phyloP scores from a whole-genome alignment of 148 eudicot genomes.

The Camellia granthamiana region DNA sequence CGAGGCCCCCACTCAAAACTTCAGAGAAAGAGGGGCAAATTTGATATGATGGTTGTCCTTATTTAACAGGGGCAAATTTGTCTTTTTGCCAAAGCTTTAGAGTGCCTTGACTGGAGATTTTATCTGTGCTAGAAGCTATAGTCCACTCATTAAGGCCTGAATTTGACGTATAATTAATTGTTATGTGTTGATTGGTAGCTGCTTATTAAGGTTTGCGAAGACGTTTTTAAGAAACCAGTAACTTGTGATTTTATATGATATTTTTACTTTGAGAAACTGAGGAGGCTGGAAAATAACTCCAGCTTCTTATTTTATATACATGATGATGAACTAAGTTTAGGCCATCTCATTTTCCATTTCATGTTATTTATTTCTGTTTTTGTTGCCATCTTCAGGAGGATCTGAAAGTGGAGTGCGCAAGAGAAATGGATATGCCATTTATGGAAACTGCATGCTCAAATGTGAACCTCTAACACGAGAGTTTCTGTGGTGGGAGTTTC shows the following conservation, averaged over 20 bases:
- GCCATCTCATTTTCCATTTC: not conserved
- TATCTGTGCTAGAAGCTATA: too few species aligned
- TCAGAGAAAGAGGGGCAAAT: too few species aligned
- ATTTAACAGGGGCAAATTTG: too few species aligned
- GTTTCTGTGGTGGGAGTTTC: not conserved
- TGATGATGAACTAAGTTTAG: not conserved
- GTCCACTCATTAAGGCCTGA: not conserved
- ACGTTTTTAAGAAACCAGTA: not conserved
- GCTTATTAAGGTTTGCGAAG: not conserved
- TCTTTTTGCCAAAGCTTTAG: too few species aligned
- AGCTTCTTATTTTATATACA: not conserved
- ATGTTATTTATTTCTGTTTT: not conserved
- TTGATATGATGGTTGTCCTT: too few species aligned
- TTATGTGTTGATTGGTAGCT: too few species aligned
- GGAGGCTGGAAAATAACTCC: not conserved
- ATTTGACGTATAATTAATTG: not conserved
- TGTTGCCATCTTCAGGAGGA: conserved; percentile 31
- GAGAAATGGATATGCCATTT: conserved; percentile 31
- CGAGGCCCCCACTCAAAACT: too few species aligned
- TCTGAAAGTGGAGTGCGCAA: conserved; percentile 29
- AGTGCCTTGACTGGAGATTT: too few species aligned
- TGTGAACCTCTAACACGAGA: conserved; percentile 23
- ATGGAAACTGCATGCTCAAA: conserved; percentile 29
- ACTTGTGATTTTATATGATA: not conserved
- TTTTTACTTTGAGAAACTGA: too few species aligned